Evolutionary conservation across 768 basidiomycete genomes (phyloP).

Genomic region (button mushroom (Agaricus bisporus)): DNA sequence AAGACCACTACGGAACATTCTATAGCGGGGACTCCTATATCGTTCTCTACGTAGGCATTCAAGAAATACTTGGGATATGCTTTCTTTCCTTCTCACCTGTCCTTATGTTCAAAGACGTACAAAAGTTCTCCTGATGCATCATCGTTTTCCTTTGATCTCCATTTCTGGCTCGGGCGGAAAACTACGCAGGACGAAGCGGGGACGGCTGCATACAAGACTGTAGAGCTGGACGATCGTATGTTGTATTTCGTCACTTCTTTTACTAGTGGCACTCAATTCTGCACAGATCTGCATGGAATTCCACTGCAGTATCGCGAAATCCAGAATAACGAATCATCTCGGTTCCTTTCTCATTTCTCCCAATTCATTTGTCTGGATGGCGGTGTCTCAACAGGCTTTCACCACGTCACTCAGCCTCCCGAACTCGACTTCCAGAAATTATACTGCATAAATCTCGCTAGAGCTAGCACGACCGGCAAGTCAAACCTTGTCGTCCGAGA

Average conservation of each 20-base stretch:
- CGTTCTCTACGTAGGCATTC: conserved; percentile 44
- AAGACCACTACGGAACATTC: conserved; percentile 45
- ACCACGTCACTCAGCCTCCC: conserved; percentile 23
- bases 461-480: conserved; percentile 13
- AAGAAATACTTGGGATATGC: neutral
- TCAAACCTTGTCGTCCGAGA: conserved; percentile 40
- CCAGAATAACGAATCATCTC: conserved; percentile 50
- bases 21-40: conserved; percentile 66
- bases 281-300: conserved; percentile 44
- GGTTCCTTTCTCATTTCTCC: conserved; percentile 27
- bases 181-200: conserved; percentile 59
- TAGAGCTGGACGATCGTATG: conserved; percentile 61
- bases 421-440: conserved; percentile 37
- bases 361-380: conserved; percentile 24
- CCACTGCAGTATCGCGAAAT: conserved; percentile 60
- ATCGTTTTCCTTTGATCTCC: conserved; percentile 48
- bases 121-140: conserved; percentile 43
- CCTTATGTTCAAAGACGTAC: conserved; percentile 39
- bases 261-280: neutral
- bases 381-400: conserved; percentile 26
- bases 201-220: conserved; percentile 61
- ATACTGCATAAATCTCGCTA: conserved; percentile 41
- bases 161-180: conserved; percentile 59
- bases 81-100: neutral
- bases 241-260: conserved; percentile 3